Conservation (phyloP, 2,329 filamentous ascomycete genomes). For the Periconia sp. region DNA sequence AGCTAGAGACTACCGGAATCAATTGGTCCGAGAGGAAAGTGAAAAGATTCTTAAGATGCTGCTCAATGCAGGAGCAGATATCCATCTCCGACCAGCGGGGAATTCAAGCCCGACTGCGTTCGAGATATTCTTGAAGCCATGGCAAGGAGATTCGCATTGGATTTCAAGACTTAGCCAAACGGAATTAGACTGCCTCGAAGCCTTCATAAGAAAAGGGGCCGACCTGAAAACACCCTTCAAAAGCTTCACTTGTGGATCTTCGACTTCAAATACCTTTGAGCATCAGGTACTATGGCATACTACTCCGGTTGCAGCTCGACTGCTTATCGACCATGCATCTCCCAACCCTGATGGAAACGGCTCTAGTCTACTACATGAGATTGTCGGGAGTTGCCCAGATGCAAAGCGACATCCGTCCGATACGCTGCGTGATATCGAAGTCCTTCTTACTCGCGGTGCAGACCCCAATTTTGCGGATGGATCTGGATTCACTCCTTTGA, state of each 20-base stretch:
- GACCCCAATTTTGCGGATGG: constrained; percentile 29
- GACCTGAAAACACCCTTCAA: constrained; percentile 26
- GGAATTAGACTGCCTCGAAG: constrained; percentile 34
- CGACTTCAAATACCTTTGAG: constrained; percentile 26
- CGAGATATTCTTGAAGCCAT: constrained; percentile 36
- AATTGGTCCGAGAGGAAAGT: constrained; percentile 18
- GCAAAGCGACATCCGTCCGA: constrained; percentile 38
- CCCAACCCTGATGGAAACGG: constrained; percentile 19
- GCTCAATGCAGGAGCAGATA: constrained; percentile 35
- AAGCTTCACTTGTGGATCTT: constrained; percentile 29
- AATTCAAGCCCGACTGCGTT: constrained; percentile 24
- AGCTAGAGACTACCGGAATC: constrained; percentile 21
- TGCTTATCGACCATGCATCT: constrained; percentile 28
- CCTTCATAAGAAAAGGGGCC: constrained; percentile 33
- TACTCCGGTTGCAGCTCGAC: constrained; percentile 27
- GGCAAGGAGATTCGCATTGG: constrained; percentile 34
- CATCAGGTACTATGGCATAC: constrained; percentile 44
- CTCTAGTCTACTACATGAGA: constrained; percentile 31
- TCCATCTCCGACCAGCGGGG: constrained; percentile 24
- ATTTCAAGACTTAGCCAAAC: constrained; percentile 18
- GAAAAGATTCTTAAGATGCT: constrained; percentile 35
- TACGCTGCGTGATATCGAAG: constrained; percentile 36
- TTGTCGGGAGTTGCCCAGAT: constrained; percentile 36
- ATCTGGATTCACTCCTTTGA: constrained; percentile 27
- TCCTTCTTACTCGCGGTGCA: constrained; percentile 32